Conservation (phyloP, 148 eudicot species). For the Arbutus unedo region DNA sequence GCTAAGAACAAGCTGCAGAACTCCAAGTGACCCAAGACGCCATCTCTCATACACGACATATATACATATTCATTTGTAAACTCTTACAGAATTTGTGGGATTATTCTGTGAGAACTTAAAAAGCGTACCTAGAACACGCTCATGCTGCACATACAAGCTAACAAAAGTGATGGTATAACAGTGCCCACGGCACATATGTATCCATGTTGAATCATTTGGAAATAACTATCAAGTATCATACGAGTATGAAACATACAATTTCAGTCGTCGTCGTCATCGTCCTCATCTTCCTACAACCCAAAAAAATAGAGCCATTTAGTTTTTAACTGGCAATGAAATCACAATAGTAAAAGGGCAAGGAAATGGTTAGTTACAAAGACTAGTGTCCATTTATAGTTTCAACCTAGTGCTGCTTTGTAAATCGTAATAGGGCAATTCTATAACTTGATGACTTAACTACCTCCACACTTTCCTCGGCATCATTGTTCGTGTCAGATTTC, state of each 20-base stretch:
- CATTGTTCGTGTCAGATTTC: conserved; percentile 42
- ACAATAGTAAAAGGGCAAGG: not conserved
- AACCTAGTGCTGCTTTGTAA: too few relatives aligned
- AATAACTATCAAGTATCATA: not conserved
- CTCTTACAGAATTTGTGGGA: not conserved
- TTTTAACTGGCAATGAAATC: not conserved
- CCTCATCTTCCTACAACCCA: conserved; percentile 23
- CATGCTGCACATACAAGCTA: conserved; percentile 8
- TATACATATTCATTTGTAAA: not conserved
- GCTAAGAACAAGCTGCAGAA: not conserved
- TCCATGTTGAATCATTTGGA: not conserved
- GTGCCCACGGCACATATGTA: not conserved
- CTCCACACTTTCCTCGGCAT: conserved; percentile 50
- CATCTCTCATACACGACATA: not conserved
- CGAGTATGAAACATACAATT: conserved; percentile 14
- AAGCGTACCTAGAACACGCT: not conserved
- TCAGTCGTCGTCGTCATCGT: conserved; percentile 47
- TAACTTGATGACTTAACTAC: conserved; percentile 20
- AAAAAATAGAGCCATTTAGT: not conserved
- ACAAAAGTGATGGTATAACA: not conserved
- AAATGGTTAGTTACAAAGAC: not conserved
- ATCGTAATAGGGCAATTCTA: not conserved
- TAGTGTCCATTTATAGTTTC: too few relatives aligned
- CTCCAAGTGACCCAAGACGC: not conserved
- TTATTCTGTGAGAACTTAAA: not conserved